Base-by-base conservation (phyloP, 1,284 basidiomycete species). In the Fomitiporia mediterranea region DNA sequence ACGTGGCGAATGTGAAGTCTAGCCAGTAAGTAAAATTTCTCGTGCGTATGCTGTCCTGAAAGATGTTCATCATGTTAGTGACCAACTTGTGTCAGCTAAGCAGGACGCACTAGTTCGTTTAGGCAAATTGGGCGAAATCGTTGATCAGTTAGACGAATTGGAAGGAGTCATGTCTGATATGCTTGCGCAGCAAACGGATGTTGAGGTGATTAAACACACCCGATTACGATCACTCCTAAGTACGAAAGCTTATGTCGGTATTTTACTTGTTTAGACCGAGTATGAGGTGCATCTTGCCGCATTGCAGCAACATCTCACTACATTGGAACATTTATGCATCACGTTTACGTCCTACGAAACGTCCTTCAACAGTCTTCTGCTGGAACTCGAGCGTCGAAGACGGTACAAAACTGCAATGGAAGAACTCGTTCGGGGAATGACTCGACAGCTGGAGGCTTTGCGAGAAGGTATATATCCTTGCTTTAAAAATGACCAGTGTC, bases 141-240 rank as follows among this genome's bases (percentile, higher is more conserved):
- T 90, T n/a, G 74, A 80, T 48, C 79, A 85, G 62, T 73, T 91
- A 13, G 86, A 90, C 44, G 82, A 86, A 62, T 74, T 91, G 3
- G 87, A 83, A 1, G 81, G 84, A 19, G 86, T 89, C 51, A 89
- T 91, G 83, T 72, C 74, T 0, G 83, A 86, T 51, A 89, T 91
- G 84, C 69, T 91, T 4, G 74, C 77, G 38, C 78, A 75, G 17
- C 87, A 90, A 66, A 77, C 84, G 56, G 68, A 70, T 11, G 77
- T 87, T 8, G 84, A 90, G 76, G 86, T 86, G 35, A 23, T 59
- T 57, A 23, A 19, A n/a, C n/a, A 25, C 9, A 9, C n/a, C 19
- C 21, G 30, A 34, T 34, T 8, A 48, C 35, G n/a, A 25, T 23
- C 30, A 9, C 23, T 52, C 1, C 2, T 30, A 23, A 19, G 4